These are phyloP conservation scores for Pythium sp. DNA, from an alignment of 352 stramenopile species.

Conservation along the genomic window DNA sequence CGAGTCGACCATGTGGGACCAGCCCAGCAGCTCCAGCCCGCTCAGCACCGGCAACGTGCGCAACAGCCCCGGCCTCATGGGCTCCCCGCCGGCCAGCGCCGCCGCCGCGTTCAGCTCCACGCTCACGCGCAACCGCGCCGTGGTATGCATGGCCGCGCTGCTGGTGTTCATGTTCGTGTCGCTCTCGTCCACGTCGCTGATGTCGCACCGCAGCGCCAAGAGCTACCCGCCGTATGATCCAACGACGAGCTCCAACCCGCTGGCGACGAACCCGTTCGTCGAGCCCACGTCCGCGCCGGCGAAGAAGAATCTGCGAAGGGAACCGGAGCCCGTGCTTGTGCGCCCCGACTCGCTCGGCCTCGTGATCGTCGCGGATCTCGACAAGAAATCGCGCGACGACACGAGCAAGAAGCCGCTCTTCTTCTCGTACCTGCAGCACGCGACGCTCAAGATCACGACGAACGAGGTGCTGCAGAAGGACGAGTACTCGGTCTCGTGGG, in stretches of 20 bases:
- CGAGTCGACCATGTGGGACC: conserved; percentile 59
- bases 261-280: conserved; percentile 11
- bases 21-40: conserved; percentile 22
- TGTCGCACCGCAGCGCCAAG: conserved; percentile 19
- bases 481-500: conserved; percentile 60
- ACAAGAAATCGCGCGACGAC: conserved; percentile 90
- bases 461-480: conserved; percentile 38
- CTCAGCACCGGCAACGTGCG: conserved; percentile 20
- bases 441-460: conserved; percentile 71
- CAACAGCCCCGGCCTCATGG: conserved; percentile 18
- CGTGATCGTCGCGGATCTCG: conserved; percentile 95
- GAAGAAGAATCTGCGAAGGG: conserved; percentile 28
- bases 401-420: conserved; percentile 90
- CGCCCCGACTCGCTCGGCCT: conserved; percentile 79
- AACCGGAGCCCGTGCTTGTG: conserved; percentile 24
- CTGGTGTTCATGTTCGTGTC: conserved; percentile 59
- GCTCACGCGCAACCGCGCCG: conserved; percentile 46
- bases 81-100: conserved; percentile 26
- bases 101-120: conserved; percentile 32
- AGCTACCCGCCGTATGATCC: conserved; percentile 21
- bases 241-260: conserved; percentile 8
- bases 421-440: conserved; percentile 90
- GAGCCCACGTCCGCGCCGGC: conserved; percentile 15
- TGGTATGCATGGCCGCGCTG: conserved; percentile 48
- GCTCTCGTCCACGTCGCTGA: conserved; percentile 47